These are phyloP conservation scores for Calonectria montana DNA, from an alignment of 2,329 filamentous ascomycete species.

Conservation along the genomic window DNA sequence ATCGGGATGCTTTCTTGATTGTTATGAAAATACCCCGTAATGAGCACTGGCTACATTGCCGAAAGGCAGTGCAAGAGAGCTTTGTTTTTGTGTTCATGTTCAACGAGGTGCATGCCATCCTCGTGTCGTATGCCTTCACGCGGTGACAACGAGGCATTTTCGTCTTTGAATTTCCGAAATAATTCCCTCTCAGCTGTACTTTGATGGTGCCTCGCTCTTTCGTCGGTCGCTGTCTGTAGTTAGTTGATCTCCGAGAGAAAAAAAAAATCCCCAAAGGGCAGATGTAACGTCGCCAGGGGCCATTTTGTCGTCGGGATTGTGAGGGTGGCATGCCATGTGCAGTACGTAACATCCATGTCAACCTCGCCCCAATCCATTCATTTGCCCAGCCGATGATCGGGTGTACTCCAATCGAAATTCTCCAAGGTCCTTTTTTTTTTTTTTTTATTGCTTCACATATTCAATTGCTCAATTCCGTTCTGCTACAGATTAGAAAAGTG, in stretches of 20 bases:
- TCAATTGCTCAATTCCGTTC: slow-evolving; percentile 1
- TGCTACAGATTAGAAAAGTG: background rate
- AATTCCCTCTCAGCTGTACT: slow-evolving; percentile 1
- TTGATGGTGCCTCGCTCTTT: background rate
- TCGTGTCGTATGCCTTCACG: background rate
- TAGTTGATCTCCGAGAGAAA: background rate
- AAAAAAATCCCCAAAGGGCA: background rate
- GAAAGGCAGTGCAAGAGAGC: background rate
- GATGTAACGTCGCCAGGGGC: slow-evolving; percentile 22
- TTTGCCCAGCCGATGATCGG: background rate
- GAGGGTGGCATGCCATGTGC: slow-evolving; percentile 8
- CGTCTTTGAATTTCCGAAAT: background rate
- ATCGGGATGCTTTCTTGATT: background rate
- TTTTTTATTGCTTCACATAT: background rate
- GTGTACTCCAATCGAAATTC: background rate
- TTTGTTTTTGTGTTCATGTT: background rate
- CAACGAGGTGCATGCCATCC: background rate
- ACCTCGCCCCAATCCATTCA: background rate
- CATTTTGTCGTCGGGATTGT: slow-evolving; percentile 13
- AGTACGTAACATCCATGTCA: slow-evolving; percentile 17
- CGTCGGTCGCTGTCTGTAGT: background rate
- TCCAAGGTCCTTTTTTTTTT: background rate
- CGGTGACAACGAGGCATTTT: slow-evolving; percentile 19
- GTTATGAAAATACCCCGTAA: background rate
- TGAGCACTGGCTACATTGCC: too few species aligned